Percentiles rank a stretch among this genome's conserved stretches.
phyloP scores from a whole-genome alignment of 225 moss, liverwort and hornwort species.

The Marchantia paleacea region DNA sequence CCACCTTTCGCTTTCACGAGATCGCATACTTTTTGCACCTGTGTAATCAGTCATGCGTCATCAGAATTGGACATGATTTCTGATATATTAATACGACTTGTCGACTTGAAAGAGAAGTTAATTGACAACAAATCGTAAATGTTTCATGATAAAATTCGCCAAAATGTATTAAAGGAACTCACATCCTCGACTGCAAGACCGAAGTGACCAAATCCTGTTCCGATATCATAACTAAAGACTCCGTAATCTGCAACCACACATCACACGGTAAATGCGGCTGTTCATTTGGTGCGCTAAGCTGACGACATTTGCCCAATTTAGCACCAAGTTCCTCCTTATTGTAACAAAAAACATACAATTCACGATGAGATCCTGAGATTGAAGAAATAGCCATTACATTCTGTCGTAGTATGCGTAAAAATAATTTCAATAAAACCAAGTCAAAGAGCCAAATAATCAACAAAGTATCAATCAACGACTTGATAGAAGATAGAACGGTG shows the following conservation, averaged over 20 bases:
- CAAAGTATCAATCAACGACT: neutral
- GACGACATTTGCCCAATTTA: no score
- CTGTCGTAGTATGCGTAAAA: no score
- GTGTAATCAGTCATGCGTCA: neutral
- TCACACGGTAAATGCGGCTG: neutral
- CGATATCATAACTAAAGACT: slow-evolving; percentile 85
- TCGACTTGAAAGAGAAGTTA: neutral
- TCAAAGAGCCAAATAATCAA: no score
- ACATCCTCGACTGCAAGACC: slow-evolving; percentile 97
- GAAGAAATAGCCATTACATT: no score
- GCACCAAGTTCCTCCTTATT: no score
- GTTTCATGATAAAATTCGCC: neutral
- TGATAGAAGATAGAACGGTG: neutral
- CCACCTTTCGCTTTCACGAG: slow-evolving; percentile 86
- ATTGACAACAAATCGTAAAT: neutral
- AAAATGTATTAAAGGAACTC: slow-evolving; percentile 1
- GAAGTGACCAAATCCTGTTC: slow-evolving; percentile 95
- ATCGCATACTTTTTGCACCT: slow-evolving; percentile 88
- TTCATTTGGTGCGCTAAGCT: neutral
- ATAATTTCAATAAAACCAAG: no score
- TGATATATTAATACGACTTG: neutral
- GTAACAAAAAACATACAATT: no score
- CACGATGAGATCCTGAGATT: no score
- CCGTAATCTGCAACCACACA: slow-evolving; percentile 67
- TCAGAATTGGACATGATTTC: neutral